Percentiles rank a stretch among this genome's conserved stretches.
These are phyloP conservation scores for Ogataea naganishii DNA, from an alignment of 805 yeast species.

Conservation along the genomic window DNA sequence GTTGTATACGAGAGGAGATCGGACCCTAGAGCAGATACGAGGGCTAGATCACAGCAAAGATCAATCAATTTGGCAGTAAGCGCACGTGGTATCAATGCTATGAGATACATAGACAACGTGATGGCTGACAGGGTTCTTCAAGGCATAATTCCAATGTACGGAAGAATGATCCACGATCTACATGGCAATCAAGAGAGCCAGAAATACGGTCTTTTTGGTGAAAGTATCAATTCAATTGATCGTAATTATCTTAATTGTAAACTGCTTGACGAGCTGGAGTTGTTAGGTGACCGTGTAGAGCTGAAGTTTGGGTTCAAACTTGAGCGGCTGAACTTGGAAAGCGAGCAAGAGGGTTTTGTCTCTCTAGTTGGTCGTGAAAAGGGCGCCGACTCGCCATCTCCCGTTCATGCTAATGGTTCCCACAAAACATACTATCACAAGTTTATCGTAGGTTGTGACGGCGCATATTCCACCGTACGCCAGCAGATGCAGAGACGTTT, in stretches of 20 bases:
- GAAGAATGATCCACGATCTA: slow-evolving; percentile 79
- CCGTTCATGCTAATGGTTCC: slow-evolving; percentile 4
- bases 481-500: slow-evolving; percentile 55
- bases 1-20: slow-evolving; percentile 61
- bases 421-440: slow-evolving; percentile 29
- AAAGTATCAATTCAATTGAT: slow-evolving; percentile 79
- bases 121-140: slow-evolving; percentile 48
- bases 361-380: slow-evolving; percentile 26
- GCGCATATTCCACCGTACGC: slow-evolving; percentile 70
- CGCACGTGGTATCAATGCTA: slow-evolving; percentile 69
- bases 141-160: slow-evolving; percentile 75
- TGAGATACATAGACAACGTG: slow-evolving; percentile 49
- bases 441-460: slow-evolving; percentile 77
- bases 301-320: slow-evolving; percentile 52
- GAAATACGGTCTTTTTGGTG: slow-evolving; percentile 73
- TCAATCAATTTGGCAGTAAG: slow-evolving; percentile 89
- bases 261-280: slow-evolving; percentile 55
- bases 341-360: too few relatives aligned
- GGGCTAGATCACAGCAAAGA: slow-evolving; percentile 27
- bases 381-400: slow-evolving; percentile 5
- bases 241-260: slow-evolving; percentile 58
- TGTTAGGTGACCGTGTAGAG: slow-evolving; percentile 25
- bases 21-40: slow-evolving; percentile 45
- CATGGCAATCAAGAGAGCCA: slow-evolving; percentile 61
- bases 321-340: too few relatives aligned